Conservation (phyloP, 2,329 filamentous ascomycete genomes). For the Trichoderma endophyticum region DNA sequence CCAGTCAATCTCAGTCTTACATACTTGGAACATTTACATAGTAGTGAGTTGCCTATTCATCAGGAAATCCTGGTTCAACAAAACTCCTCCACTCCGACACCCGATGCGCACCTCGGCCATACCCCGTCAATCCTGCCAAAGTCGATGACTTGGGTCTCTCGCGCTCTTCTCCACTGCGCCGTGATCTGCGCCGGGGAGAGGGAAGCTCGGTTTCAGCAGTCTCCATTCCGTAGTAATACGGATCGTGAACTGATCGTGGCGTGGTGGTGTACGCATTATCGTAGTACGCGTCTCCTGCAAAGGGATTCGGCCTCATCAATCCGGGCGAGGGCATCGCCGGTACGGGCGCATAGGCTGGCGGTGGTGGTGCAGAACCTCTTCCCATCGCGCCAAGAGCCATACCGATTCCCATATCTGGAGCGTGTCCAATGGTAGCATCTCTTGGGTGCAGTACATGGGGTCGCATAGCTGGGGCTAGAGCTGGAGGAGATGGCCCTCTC, state of each 20-base stretch:
- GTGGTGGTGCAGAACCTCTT: conserved; percentile 20
- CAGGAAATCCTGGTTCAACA: conserved; percentile 43
- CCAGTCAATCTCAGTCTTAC: background rate
- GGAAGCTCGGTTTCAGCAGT: conserved; percentile 27
- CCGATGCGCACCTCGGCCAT: conserved; percentile 44
- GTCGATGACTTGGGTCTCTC: conserved; percentile 39
- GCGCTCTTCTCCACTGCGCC: conserved; percentile 26
- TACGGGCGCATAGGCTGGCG: conserved; percentile 31
- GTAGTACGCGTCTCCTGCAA: conserved; percentile 33
- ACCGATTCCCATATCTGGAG: conserved; percentile 13
- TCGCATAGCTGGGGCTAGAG: conserved; percentile 23
- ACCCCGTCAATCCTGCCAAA: conserved; percentile 47
- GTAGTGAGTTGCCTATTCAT: conserved; percentile 21
- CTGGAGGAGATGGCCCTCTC: conserved; percentile 3
- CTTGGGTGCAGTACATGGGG: conserved; percentile 20
- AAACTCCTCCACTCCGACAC: conserved; percentile 49
- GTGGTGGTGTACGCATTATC: conserved; percentile 29
- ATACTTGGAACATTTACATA: background rate
- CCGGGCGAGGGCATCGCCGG: conserved; percentile 32
- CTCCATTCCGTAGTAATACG: conserved; percentile 15
- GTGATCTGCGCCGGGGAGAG: conserved; percentile 27
- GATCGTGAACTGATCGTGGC: conserved; percentile 26
- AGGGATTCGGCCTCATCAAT: conserved; percentile 29
- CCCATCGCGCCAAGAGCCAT: conserved; percentile 17
- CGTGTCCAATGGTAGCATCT: background rate